phyloP scores from a whole-genome alignment of 306 rosid species.

The Dryas drummondii region DNA sequence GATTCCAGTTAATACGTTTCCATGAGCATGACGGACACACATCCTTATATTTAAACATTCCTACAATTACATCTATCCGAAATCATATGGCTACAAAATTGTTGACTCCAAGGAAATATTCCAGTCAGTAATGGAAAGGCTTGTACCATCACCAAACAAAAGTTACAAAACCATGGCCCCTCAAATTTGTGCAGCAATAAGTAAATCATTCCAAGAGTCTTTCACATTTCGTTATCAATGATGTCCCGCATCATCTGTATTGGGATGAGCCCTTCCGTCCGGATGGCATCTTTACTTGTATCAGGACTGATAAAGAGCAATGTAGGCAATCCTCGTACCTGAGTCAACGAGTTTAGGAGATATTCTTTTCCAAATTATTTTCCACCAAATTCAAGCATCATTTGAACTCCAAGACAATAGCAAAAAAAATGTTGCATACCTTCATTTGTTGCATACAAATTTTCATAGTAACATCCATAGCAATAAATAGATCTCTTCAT shows the following conservation, averaged over 20 bases:
- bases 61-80: slow-evolving; percentile 19
- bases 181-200: not conserved
- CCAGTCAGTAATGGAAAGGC: not conserved
- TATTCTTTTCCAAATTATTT: not conserved
- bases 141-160: not conserved
- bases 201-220: not conserved
- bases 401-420: not conserved
- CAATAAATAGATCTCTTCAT: not conserved
- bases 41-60: not conserved
- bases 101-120: slow-evolving; percentile 20
- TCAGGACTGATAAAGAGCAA: slow-evolving; percentile 78
- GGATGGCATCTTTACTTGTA: slow-evolving; percentile 77
- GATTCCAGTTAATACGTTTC: too few relatives aligned
- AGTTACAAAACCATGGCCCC: not conserved
- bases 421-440: not conserved
- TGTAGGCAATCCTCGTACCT: slow-evolving; percentile 93
- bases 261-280: slow-evolving; percentile 91
- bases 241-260: slow-evolving; percentile 94
- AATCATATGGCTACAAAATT: slow-evolving; percentile 31
- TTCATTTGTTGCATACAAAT: not conserved
- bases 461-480: not conserved
- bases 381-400: not conserved
- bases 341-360: slow-evolving; percentile 12
- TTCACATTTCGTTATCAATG: slow-evolving; percentile 70
- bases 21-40: too few relatives aligned